phyloP scores from a whole-genome alignment of 768 basidiomycete species.

The Amanita exitialis region DNA sequence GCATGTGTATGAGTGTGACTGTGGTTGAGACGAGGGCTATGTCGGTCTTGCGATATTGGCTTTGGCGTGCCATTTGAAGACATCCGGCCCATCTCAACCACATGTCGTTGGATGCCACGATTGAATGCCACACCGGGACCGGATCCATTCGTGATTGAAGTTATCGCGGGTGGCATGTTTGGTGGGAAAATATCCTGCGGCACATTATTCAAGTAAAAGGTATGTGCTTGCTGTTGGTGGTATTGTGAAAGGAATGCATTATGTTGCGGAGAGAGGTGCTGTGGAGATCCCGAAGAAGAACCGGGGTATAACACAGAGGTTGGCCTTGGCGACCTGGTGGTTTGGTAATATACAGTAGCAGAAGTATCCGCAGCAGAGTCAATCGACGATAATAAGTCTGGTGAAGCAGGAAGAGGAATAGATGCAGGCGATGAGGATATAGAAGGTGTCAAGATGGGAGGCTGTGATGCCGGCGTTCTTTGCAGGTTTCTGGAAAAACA shows the following conservation, averaged over 20 bases:
- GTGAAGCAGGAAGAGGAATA: constrained; percentile 39
- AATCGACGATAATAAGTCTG: constrained; percentile 26
- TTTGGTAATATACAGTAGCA: constrained; percentile 63
- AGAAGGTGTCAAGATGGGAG: constrained; percentile 20
- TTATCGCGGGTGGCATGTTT: constrained; percentile 29
- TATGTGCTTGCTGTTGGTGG: constrained; percentile 16
- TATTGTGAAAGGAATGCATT: constrained; percentile 25
- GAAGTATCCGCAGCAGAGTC: not conserved
- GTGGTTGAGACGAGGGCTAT: constrained; percentile 6
- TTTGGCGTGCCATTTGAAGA: constrained; percentile 31
- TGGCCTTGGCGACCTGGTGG: constrained; percentile 38
- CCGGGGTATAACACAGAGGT: constrained; percentile 32
- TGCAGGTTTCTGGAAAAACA: constrained; percentile 17
- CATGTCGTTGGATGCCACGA: not conserved
- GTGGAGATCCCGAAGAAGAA: constrained; percentile 22
- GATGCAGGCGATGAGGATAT: constrained; percentile 27
- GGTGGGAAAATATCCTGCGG: constrained; percentile 34
- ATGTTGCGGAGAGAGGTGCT: constrained; percentile 15
- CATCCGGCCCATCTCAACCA: not conserved
- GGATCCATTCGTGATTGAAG: constrained; percentile 22
- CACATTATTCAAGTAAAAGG: constrained; percentile 14
- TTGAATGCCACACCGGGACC: constrained; percentile 11
- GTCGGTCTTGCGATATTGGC: constrained; percentile 15
- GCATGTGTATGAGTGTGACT: constrained; percentile 25
- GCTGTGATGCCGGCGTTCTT: constrained; percentile 24